Percentiles rank a stretch among this genome's conserved stretches.
phyloP scores from a whole-genome alignment of 225 moss, liverwort and hornwort genomes.

The Pleurozium schreberi region DNA sequence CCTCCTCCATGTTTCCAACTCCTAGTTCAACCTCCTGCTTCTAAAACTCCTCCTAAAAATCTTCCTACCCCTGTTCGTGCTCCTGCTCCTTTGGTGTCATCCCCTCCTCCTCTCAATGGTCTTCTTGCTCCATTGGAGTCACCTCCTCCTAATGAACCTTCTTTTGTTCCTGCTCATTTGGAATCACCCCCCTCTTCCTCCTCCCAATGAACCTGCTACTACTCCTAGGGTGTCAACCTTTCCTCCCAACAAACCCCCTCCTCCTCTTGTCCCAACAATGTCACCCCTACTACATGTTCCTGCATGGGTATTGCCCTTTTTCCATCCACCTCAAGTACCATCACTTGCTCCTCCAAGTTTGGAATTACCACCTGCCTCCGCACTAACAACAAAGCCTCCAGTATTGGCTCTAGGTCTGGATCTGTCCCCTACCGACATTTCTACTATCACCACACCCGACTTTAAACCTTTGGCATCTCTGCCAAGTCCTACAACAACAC shows the following conservation, averaged over 20 bases:
- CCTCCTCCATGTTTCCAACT: neutral
- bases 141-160: neutral
- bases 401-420: neutral
- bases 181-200: too few species aligned
- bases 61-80: neutral
- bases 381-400: neutral
- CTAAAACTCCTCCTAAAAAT: too few species aligned
- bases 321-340: neutral
- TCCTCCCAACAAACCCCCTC: neutral
- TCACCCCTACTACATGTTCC: neutral
- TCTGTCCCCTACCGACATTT: neutral
- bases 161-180: too few species aligned
- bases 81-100: neutral
- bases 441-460: neutral
- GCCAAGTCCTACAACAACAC: neutral
- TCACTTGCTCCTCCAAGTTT: neutral
- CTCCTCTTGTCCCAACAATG: neutral
- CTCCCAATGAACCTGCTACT: neutral
- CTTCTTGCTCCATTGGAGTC: neutral
- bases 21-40: neutral
- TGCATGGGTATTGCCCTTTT: neutral
- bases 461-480: neutral
- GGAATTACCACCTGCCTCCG: neutral
- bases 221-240: neutral
- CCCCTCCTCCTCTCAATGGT: neutral